These are phyloP conservation scores for Sporormia fimetaria DNA, from an alignment of 495 filamentous ascomycete genomes.

Conservation along the genomic window DNA sequence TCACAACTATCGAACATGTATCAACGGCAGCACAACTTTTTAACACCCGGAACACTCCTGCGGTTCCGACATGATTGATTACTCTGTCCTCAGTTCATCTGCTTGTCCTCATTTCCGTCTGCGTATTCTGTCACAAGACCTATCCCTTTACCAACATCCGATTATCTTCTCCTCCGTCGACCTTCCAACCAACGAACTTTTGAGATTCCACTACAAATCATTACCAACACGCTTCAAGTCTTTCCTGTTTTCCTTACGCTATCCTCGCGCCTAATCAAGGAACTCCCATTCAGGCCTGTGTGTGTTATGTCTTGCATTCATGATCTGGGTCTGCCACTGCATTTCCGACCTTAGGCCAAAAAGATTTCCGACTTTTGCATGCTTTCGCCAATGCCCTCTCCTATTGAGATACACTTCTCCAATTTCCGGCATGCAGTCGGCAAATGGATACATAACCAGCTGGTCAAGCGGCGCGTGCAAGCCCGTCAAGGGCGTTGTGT, in stretches of 20 bases:
- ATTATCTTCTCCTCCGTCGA: too few relatives aligned
- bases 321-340: constrained; percentile 1
- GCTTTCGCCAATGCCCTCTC: background rate
- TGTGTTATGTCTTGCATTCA: background rate
- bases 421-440: background rate
- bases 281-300: background rate
- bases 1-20: too few relatives aligned
- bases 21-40: too few relatives aligned
- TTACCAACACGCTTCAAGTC: too few relatives aligned
- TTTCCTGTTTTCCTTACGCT: background rate
- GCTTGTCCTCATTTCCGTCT: too few relatives aligned
- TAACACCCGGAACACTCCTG: too few relatives aligned
- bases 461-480: background rate
- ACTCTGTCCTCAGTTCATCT: too few relatives aligned
- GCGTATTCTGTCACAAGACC: too few relatives aligned
- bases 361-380: background rate
- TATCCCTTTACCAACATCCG: too few relatives aligned
- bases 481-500: background rate
- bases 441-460: background rate
- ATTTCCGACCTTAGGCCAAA: background rate
- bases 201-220: too few relatives aligned
- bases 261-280: background rate
- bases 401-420: background rate
- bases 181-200: too few relatives aligned
- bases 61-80: too few relatives aligned